Conservation (phyloP, 208 protist species). For the Wallacemonas sp. region DNA sequence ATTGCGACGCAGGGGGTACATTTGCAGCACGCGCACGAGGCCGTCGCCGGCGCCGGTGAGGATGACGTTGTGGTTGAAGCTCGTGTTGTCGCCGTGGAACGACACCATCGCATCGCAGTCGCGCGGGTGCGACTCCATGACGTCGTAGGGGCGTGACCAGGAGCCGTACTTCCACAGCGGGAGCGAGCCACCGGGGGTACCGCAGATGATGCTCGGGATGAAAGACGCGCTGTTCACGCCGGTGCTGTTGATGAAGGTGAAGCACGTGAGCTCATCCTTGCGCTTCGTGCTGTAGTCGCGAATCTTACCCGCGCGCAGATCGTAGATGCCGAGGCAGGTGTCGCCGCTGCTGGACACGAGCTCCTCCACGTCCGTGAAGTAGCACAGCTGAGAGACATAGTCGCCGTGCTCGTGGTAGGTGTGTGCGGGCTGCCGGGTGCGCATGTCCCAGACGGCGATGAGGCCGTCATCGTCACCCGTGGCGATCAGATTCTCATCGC, state of each 20-base stretch:
- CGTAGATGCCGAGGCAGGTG: constrained; percentile 84
- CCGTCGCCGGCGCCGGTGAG: constrained; percentile 88
- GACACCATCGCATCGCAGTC: constrained; percentile 88
- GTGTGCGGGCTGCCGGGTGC: constrained; percentile 54
- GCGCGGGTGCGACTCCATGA: constrained; percentile 72
- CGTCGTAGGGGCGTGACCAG: constrained; percentile 83
- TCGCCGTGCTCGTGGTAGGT: constrained; percentile 90
- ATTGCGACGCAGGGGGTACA: constrained; percentile 86
- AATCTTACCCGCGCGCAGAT: constrained; percentile 70
- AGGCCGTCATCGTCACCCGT: constrained; percentile 89
- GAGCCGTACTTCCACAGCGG: constrained; percentile 92
- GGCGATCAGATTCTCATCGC: constrained; percentile 80
- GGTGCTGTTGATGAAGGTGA: constrained; percentile 89
- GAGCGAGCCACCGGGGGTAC: constrained; percentile 72
- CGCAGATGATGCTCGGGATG: constrained; percentile 87
- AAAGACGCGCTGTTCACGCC: constrained; percentile 68
- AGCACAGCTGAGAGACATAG: constrained; percentile 88
- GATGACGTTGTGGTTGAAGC: constrained; percentile 89
- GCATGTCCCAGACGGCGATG: constrained; percentile 89
- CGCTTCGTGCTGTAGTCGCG: constrained; percentile 82
- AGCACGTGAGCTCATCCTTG: constrained; percentile 88
- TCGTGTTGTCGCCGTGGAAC: constrained; percentile 78
- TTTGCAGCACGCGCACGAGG: constrained; percentile 84
- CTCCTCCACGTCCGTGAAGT: constrained; percentile 85
- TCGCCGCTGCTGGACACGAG: constrained; percentile 87